These are phyloP conservation scores for Santalum album DNA, from an alignment of 164 flowering plant species.

Conservation along the genomic window DNA sequence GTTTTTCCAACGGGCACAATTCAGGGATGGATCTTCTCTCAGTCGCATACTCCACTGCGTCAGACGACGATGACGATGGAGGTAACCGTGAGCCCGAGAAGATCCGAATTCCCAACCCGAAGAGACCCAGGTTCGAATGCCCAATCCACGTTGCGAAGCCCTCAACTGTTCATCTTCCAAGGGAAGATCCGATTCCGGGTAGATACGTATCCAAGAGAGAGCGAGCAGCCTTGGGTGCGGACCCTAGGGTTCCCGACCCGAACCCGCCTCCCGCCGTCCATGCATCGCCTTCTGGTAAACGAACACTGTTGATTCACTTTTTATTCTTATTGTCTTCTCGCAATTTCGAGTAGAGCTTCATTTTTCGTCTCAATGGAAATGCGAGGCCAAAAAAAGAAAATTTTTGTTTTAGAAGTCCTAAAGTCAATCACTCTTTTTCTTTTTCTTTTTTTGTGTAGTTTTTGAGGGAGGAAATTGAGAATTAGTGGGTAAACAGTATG, in stretches of 20 bases:
- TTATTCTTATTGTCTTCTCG: neutral
- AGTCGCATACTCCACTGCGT: conserved; percentile 38
- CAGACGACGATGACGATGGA: conserved; percentile 49
- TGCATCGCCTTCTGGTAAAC: neutral
- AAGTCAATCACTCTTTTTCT: too few species aligned
- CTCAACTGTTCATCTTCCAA: conserved; percentile 2
- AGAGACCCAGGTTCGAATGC: conserved; percentile 21
- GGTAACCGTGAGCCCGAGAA: conserved; percentile 1
- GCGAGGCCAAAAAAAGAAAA: too few species aligned
- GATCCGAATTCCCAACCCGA: conserved; percentile 14
- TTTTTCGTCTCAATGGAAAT: too few species aligned
- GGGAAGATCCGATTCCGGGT: conserved; percentile 44
- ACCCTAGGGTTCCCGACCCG: conserved; percentile 11
- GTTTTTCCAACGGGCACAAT: too few species aligned
- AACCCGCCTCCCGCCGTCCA: conserved; percentile 11
- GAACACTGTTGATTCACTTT: conserved; percentile 1
- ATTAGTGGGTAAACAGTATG: too few species aligned
- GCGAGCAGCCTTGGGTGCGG: conserved; percentile 29
- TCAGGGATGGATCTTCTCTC: conserved; percentile 54
- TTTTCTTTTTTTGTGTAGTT: too few species aligned
- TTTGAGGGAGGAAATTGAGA: too few species aligned
- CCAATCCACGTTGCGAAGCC: neutral
- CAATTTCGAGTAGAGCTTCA: too few species aligned
- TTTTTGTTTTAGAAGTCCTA: too few species aligned
- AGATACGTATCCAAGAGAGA: conserved; percentile 80